Percentiles rank a stretch among this genome's conserved stretches.
Evolutionary conservation across 768 basidiomycete species (phyloP).

Genomic region (Macrocybe gigantea): DNA sequence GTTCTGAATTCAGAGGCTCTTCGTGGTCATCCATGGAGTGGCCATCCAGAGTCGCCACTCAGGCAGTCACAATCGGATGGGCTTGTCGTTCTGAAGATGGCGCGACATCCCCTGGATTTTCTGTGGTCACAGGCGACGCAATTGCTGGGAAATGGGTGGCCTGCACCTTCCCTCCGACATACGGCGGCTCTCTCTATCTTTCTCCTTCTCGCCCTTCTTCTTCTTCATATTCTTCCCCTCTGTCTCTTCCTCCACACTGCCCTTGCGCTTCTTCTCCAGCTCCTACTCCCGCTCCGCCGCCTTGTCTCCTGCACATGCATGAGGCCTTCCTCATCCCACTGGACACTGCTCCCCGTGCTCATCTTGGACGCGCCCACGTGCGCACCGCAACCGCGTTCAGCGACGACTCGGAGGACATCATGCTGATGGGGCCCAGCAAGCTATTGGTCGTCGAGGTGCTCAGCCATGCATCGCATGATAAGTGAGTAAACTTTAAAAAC

Average conservation of each 20-base stretch:
- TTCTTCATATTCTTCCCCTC: slow-evolving; percentile 19
- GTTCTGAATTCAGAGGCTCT: slow-evolving; percentile 9
- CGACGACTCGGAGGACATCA: too few species aligned
- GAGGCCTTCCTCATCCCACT: slow-evolving; percentile 46
- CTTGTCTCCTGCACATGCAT: slow-evolving; percentile 46
- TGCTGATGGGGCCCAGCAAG: too few species aligned
- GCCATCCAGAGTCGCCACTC: slow-evolving; percentile 49
- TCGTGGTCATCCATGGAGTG: slow-evolving; percentile 25
- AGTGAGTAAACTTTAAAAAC: too few species aligned
- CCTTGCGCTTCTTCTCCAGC: too few species aligned
- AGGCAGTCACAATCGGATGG: slow-evolving; percentile 38
- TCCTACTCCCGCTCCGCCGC: too few species aligned
- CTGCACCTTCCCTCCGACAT: slow-evolving; percentile 46
- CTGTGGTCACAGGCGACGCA: slow-evolving; percentile 19
- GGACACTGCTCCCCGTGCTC: slow-evolving; percentile 41
- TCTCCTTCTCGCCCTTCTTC: slow-evolving; percentile 44
- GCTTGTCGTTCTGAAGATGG: background rate
- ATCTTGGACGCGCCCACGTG: too few species aligned
- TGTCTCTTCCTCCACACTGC: too few species aligned
- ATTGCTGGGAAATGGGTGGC: slow-evolving; percentile 49
- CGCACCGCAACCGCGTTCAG: too few species aligned
- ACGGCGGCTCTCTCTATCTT: slow-evolving; percentile 27
- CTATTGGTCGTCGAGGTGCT: too few species aligned
- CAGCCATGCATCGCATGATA: too few species aligned
- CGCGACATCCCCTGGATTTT: background rate